Base-by-base conservation (phyloP, 257 asterid species). In the Voacanga thouarsii region DNA sequence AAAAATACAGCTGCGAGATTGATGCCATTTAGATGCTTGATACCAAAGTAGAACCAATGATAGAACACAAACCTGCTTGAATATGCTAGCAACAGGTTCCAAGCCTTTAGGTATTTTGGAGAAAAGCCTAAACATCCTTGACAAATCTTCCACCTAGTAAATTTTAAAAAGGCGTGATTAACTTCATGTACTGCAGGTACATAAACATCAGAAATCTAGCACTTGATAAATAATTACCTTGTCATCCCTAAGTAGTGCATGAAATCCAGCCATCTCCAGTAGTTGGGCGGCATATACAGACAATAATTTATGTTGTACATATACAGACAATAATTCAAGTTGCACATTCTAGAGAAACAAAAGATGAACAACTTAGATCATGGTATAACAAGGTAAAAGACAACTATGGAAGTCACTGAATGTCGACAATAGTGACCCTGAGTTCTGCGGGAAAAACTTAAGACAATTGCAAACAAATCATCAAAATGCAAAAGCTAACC, bases 41-140 rank as follows among this genome's bases (percentile, higher is more conserved):
- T 26, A 28, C n/a, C 10, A 64, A 16, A 66, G 23, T 73, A 59
- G 33, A 69, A 82, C 23, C 21, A 53, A 74, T 41, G 39, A 80
- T 24, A 21, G n/a, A 44, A 75, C 55, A 78, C 90, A 76, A 77
- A 93, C 99, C 99, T 92, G 94, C 82, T 94, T 94, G 84, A 92
- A 94, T 74, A 86, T 88, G 76, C 76, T 83, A 15, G 96, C 93
- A 23, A 94, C 91, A 12, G 98, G 97, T 50, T 94, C 98, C 77
- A 92, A 85, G 73, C 96, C 97, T 70, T 87, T 88, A 49, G 95
- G 92, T 74, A 92, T 89, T 85, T 90, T 90, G 60, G 92, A 91
- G 79, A 96, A 96, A 77, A 96, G 99, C 80, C 98, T 87, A 79
- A 90, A 93, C 98, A 94, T 96, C 90, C 99, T 92, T 67, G 98